Evolutionary conservation across 2,329 filamentous ascomycete genomes (phyloP).

Genomic region (Niveomyces coronatus): DNA sequence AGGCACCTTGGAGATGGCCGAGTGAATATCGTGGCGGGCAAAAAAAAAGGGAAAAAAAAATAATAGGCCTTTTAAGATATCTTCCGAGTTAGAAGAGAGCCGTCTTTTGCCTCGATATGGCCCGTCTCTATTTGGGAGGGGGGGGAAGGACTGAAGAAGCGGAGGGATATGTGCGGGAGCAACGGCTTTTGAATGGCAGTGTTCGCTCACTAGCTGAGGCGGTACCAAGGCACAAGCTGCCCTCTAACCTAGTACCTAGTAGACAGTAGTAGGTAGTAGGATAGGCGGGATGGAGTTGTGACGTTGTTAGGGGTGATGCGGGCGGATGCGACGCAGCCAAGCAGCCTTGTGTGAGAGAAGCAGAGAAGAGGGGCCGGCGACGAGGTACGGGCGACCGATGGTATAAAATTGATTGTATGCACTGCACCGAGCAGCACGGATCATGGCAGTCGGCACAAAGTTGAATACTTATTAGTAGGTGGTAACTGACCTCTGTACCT

Average conservation of each 20-base stretch:
- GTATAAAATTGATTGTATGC: too few species aligned
- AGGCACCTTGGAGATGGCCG: too few species aligned
- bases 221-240: too few species aligned
- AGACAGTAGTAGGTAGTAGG: too few species aligned
- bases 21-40: too few species aligned
- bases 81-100: neutral
- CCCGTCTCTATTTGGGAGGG: conserved; percentile 21
- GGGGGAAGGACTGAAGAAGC: conserved; percentile 16
- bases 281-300: conserved; percentile 19
- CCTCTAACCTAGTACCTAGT: too few species aligned
- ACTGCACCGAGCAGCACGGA: too few species aligned
- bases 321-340: conserved; percentile 9
- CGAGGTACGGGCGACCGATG: too few species aligned
- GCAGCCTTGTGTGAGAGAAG: neutral
- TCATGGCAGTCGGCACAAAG: too few species aligned
- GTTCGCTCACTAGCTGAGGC: too few species aligned
- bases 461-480: too few species aligned
- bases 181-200: conserved; percentile 31
- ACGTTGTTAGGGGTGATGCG: conserved; percentile 27
- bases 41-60: neutral
- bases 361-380: neutral
- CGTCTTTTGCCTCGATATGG: conserved; percentile 14
- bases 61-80: neutral
- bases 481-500: too few species aligned
- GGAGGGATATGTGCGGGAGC: conserved; percentile 22